Base-by-base conservation (phyloP, 306 rosid genomes). In the Cicer bijugum region DNA sequence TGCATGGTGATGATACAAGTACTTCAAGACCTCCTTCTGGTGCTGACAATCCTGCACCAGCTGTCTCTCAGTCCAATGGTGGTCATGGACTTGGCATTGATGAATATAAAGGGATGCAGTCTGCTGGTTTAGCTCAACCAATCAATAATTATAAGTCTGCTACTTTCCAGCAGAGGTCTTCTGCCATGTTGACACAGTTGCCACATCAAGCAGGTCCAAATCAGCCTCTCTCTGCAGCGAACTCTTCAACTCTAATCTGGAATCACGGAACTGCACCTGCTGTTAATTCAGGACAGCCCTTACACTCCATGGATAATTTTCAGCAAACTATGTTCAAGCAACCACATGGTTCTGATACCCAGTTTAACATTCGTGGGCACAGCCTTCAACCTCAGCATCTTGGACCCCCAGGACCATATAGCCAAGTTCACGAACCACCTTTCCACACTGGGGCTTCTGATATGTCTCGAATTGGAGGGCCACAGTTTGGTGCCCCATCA, bases 351-450 rank as follows among this genome's bases (percentile, higher is more conserved):
- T 46, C 70, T 73, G 83, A 58, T 45, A 28, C 61, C 75, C 81
- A 82, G 58, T 35, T 68, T 81, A 85, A 83, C 40, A 69, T 67
- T 75, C 75, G 78, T 23, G 90, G 84, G 43, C 86, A 20, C 61
- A 75, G 62, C 76, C 80, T 80, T 82, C 87, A 76, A 45, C 65
- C 64, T 50, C 86, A 74, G 47, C 65, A 85, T 74, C 62, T 76
- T 79, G 87, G 81, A 71, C 83, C 82, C 8, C 78, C 63, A 5
- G 86, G 85, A 76, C 85, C 81, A 71, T 79, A 75, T 76, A 80
- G 82, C 80, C 96, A 76, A 75, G 86, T 80, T 50, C 96, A 83
- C 42, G 87, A 82, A 45, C 87, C 84, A 46, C 74, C 84, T 70
- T 75, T 78, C 75, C 85, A 63, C 79, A 44, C 77, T 42, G 89